Evolutionary conservation across 495 filamentous ascomycete species (phyloP).

Genomic region (Penicillium tannophilum): DNA sequence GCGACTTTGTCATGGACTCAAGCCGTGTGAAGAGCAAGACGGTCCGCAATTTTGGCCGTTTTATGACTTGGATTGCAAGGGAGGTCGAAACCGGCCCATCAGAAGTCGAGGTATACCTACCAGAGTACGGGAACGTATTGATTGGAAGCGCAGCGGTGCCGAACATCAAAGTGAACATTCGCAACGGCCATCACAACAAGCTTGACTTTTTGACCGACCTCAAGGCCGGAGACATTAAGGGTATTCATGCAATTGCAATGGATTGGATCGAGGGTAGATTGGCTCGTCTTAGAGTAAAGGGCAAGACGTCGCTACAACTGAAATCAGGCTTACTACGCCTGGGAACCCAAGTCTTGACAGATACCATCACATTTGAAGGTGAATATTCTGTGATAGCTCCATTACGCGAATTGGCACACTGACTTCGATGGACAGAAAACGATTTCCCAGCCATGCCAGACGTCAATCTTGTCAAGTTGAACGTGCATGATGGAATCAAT

Average conservation of each 20-base stretch:
- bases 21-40: slow-evolving; percentile 66
- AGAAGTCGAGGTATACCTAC: slow-evolving; percentile 75
- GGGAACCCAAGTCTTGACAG: slow-evolving; percentile 68
- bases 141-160: slow-evolving; percentile 78
- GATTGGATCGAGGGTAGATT: slow-evolving; percentile 85
- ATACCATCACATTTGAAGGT: slow-evolving; percentile 81
- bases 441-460: slow-evolving; percentile 75
- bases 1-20: slow-evolving; percentile 77
- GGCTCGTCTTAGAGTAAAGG: slow-evolving; percentile 64
- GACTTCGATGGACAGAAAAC: slow-evolving; percentile 36
- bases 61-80: slow-evolving; percentile 79
- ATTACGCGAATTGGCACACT: slow-evolving; percentile 18
- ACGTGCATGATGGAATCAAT: slow-evolving; percentile 67
- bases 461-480: slow-evolving; percentile 75
- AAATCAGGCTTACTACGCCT: slow-evolving; percentile 78
- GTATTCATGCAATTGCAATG: slow-evolving; percentile 76
- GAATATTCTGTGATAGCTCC: slow-evolving; percentile 40
- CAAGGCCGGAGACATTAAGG: slow-evolving; percentile 72
- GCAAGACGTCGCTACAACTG: slow-evolving; percentile 66
- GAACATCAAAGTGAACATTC: slow-evolving; percentile 68
- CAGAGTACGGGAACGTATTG: slow-evolving; percentile 77
- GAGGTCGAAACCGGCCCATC: slow-evolving; percentile 70
- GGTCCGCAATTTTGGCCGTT: slow-evolving; percentile 71
- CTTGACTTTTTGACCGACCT: slow-evolving; percentile 80
- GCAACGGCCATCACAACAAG: slow-evolving; percentile 72